A percentile compares a stretch with the other conserved stretches of the same genome.
These are phyloP conservation scores for Apodospora peruviana DNA, from an alignment of 495 filamentous ascomycete genomes.

Conservation along the genomic window DNA sequence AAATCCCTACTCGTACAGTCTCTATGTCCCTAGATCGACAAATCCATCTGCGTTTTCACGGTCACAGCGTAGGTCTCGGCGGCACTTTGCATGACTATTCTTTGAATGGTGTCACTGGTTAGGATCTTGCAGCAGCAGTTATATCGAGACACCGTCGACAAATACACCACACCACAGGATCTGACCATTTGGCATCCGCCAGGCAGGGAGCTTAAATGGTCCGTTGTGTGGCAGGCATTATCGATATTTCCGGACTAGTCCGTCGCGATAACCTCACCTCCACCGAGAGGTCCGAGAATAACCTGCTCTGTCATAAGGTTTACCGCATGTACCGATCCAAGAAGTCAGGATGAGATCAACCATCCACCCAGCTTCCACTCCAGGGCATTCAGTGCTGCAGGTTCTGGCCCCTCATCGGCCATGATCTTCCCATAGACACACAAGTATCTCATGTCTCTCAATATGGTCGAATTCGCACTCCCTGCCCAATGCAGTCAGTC, in stretches of 20 bases:
- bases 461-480: too few species aligned
- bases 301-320: neutral
- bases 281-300: neutral
- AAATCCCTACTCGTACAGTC: too few species aligned
- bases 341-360: neutral
- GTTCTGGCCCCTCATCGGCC: neutral
- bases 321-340: too few species aligned
- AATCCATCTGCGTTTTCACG: neutral
- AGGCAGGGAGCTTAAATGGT: neutral
- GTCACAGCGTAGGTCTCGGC: neutral
- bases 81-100: neutral
- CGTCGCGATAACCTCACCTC: neutral
- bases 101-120: neutral
- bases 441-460: neutral
- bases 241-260: neutral
- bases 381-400: neutral
- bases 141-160: neutral
- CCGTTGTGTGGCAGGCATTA: neutral
- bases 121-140: neutral
- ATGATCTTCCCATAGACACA: neutral
- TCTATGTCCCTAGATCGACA: too few species aligned
- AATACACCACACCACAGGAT: neutral
- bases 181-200: neutral
- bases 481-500: too few species aligned
- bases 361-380: neutral